Evolutionary conservation across 192 early-diverging fungal species (phyloP), one percentile per base, ranked within the genome.

Genomic region (Dissophora ornata): DNA sequence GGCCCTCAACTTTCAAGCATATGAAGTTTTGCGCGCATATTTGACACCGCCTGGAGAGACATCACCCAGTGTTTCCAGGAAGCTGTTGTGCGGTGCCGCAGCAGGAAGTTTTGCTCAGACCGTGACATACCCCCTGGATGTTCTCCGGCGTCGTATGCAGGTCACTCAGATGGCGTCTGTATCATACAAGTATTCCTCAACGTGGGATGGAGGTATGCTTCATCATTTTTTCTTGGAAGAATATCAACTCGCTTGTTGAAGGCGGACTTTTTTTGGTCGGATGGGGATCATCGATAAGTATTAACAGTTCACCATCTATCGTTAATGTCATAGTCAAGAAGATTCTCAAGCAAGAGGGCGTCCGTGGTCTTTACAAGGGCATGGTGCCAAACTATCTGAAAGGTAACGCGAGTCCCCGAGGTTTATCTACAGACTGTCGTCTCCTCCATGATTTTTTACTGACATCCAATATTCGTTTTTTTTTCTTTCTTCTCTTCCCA

Each of bases 331-430:
- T 54, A 89, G 71, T 90, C 80, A 67, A 90, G 47, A 78, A 81
- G 46, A 84, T 81, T 32, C 55, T 81, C 19, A 55, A 54, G 22
- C 62, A 87, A 24, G 93, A 94, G 56, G 93, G 93, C 45, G 55
- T 90, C 7, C 74, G 81, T 15, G 91, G 91, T 10, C 73, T 92
- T 25, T 94, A 93, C 71, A 88, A 88, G 40, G 93, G 93, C 24
- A 83, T 93, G 69, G 79, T 92, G 38, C 91, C 93, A 24, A 95
- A 95, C 69, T 91, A 93, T 70, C 70, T 95, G 32, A 95, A 95
- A 69, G 91, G 71, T 66, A 58, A 50, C 2, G 15, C 5, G 36
- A n/a, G n/a, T n/a, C n/a, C n/a, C n/a, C n/a, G n/a, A n/a, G n/a
- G n/a, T n/a, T n/a, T n/a, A n/a, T n/a, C n/a, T n/a, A n/a, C n/a